Evolutionary conservation across 78 protist genomes (phyloP).

Genomic region (Creolimax fragrantissima): DNA sequence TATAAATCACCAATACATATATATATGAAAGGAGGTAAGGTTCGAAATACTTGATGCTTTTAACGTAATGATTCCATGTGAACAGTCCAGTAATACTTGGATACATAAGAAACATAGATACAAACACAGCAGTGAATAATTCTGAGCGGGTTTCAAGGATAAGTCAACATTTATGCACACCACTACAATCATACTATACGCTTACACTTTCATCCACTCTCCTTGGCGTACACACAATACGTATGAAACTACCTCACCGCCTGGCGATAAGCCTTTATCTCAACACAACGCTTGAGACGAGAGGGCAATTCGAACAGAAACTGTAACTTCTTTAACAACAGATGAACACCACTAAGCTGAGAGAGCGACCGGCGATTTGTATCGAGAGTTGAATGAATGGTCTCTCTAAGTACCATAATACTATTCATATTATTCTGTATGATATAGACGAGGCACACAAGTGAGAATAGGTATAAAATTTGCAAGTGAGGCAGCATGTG

Average conservation of each 20-base stretch:
- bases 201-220: too few species aligned
- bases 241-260: slow-evolving; percentile 1
- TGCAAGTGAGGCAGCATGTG: too few species aligned
- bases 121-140: not conserved
- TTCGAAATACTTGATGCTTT: not conserved
- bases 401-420: slow-evolving; percentile 16
- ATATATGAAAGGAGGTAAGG: not conserved
- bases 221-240: too few species aligned
- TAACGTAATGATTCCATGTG: not conserved
- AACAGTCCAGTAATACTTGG: not conserved
- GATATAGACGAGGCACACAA: too few species aligned
- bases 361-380: slow-evolving; percentile 39
- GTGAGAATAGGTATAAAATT: too few species aligned
- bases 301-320: slow-evolving; percentile 81
- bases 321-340: slow-evolving; percentile 46
- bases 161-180: too few species aligned
- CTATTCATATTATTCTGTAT: slow-evolving; percentile 40
- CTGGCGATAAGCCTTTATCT: slow-evolving; percentile 36
- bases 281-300: slow-evolving; percentile 55
- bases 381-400: slow-evolving; percentile 11
- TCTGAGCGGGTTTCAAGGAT: too few species aligned
- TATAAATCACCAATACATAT: not conserved
- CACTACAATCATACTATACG: too few species aligned
- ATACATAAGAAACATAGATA: not conserved
- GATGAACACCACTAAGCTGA: slow-evolving; percentile 51